phyloP scores from a whole-genome alignment of 768 basidiomycete genomes.

The Suillus decipiens region DNA sequence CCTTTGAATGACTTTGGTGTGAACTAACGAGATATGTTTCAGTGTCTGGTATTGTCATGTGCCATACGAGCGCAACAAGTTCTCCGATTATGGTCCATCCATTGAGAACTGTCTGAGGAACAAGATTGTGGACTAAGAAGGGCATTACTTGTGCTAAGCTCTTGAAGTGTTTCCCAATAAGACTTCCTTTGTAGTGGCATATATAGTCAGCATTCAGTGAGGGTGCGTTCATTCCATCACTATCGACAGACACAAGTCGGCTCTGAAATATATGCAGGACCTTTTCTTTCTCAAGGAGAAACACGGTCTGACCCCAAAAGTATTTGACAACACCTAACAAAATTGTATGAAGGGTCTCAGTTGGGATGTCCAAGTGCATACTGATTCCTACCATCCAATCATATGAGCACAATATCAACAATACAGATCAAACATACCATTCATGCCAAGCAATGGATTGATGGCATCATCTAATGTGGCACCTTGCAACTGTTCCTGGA shows the following conservation, averaged over 20 bases:
- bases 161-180: conserved; percentile 31
- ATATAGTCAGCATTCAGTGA: conserved; percentile 31
- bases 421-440: not conserved
- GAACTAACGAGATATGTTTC: conserved; percentile 19
- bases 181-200: conserved; percentile 29
- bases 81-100: conserved; percentile 18
- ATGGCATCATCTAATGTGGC: not conserved
- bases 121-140: conserved; percentile 26
- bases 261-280: conserved; percentile 22
- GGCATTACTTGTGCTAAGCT: conserved; percentile 30
- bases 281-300: conserved; percentile 22
- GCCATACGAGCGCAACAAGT: conserved; percentile 26
- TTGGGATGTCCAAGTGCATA: conserved; percentile 34
- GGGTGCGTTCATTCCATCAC: conserved; percentile 25
- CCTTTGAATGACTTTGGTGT: not conserved
- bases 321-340: conserved; percentile 36
- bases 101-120: conserved; percentile 14
- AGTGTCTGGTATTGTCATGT: conserved; percentile 28
- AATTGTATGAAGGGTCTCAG: conserved; percentile 31
- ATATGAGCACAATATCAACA: conserved; percentile 11
- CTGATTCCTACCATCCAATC: conserved; percentile 24
- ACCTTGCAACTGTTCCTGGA: conserved; percentile 4
- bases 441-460: conserved; percentile 11
- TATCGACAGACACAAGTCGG: conserved; percentile 23
- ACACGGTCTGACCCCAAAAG: conserved; percentile 23